Evolutionary conservation across 306 rosid species (phyloP), one percentile per base, ranked within the genome.

Genomic region (Lablab purpureus): DNA sequence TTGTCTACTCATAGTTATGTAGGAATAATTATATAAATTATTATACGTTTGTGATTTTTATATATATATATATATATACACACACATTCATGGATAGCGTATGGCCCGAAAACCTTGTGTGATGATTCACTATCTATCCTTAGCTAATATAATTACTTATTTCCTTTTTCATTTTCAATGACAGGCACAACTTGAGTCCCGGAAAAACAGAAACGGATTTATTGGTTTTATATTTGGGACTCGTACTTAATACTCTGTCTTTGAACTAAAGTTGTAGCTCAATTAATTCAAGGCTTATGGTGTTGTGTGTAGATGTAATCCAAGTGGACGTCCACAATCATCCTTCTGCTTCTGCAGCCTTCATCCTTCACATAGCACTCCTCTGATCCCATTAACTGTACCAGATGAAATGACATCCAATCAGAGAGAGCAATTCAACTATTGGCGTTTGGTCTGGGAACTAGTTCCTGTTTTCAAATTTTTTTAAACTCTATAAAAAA

Each of bases 301-400:
- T 87, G 76, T 60, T 93, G 93, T 41, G 97, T 93, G 80, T 93
- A 90, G 67, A 93, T 92, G 84, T 93, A 93, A 81, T 93, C 98
- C 89, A 93, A 86, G 82, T 93, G 97, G 7, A 91, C 93, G 62
- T 93, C 90, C 36, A 79, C 82, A 71, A 82, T 80, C 90, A 91
- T 87, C 84, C 92, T 93, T 74, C 91, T 86, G 66, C 64, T 73
- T n/a, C 4, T 59, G 72, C 90, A 83, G 62, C 84, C 94, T 51
- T 87, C 90, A 36, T 73, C 83, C 17, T 83, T 77, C 12, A 51
- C 88, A 70, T 55, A 23, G 21, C 91, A 89, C 47, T 66, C 80
- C 75, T 84, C 91, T 71, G 67, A 80, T 36, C 89, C 94, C 84
- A 87, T 82, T 23, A 85, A 14, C 80, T 79, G 62, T 23, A 54